Base-by-base conservation (phyloP, 768 basidiomycete species). In the Rhodotorula toruloides region DNA sequence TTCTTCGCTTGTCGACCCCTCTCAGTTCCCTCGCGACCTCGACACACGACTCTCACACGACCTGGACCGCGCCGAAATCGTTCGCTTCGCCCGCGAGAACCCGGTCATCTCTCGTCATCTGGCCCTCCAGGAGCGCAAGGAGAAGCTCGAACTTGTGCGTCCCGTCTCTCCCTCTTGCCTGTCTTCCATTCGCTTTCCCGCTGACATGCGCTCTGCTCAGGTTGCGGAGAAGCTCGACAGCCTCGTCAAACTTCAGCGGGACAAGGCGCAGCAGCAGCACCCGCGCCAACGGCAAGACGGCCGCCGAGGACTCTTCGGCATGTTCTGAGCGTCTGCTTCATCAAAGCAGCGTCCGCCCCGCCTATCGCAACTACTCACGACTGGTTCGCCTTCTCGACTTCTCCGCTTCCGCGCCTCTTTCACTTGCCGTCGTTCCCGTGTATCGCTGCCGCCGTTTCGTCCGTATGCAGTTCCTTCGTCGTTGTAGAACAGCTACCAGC, bases 151-250 rank as follows among this genome's bases (percentile, higher is more conserved):
- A 44, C 46, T 70, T 32, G 72, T 73, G 46, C 37, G 61, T 55
- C 36, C 12, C 19, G 19, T 22, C 22, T 31, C 12, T 48, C 53
- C 50, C n/a, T 4, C 12, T 39, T 2, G 21, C 0, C 39, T n/a
- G 19, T 47, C 29, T 2, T 2, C 32, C 32, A 13, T 16, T 19
- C 17, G 10, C 2, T 9, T 27, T 27, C 8, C 22, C 6, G 3
- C 39, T 54, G 39, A 27, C 13, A 36, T 42, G 40, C 39, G 34
- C 19, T 39, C 43, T 27, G 17, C 63, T 0, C 72, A 91, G 89
- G 91, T 93, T 55, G 94, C 93, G 89, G 90, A 92, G 76, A 92
- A 91, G 70, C 84, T 99, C 42, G 93, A 93, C 76, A 87, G 89
- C 72, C 79, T 98, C 48, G 90, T 90, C 27, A 90, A 90, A 44